phyloP scores from a whole-genome alignment of 306 rosid species.

The Prunus dulcis region DNA sequence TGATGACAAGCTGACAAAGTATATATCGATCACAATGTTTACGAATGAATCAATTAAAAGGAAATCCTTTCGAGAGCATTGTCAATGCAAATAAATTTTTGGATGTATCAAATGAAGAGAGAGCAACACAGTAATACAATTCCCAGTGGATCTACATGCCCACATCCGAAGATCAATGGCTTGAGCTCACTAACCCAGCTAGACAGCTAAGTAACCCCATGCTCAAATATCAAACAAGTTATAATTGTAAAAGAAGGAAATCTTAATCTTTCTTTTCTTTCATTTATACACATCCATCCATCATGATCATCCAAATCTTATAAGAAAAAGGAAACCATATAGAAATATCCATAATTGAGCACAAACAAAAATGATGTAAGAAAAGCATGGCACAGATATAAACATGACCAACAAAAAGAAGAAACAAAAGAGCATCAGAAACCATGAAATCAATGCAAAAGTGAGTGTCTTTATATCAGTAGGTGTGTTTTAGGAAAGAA shows the following conservation, averaged over 20 bases:
- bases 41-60: background rate
- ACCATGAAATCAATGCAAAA: slow-evolving; percentile 1
- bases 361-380: background rate
- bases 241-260: background rate
- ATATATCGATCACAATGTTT: background rate
- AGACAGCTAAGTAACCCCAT: slow-evolving; percentile 1
- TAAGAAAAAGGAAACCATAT: background rate
- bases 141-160: slow-evolving; percentile 10
- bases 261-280: background rate
- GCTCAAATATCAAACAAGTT: background rate
- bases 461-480: background rate
- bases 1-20: background rate
- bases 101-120: background rate
- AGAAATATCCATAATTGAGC: background rate
- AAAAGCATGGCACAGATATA: background rate
- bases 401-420: background rate
- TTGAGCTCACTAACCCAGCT: background rate
- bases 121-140: background rate
- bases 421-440: background rate
- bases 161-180: slow-evolving; percentile 7
- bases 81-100: background rate
- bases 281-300: background rate
- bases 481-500: background rate
- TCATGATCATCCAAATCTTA: slow-evolving; percentile 20
- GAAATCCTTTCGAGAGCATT: background rate